These are phyloP conservation scores for Lentinula raphanica DNA, from an alignment of 768 basidiomycete species.

Conservation along the genomic window DNA sequence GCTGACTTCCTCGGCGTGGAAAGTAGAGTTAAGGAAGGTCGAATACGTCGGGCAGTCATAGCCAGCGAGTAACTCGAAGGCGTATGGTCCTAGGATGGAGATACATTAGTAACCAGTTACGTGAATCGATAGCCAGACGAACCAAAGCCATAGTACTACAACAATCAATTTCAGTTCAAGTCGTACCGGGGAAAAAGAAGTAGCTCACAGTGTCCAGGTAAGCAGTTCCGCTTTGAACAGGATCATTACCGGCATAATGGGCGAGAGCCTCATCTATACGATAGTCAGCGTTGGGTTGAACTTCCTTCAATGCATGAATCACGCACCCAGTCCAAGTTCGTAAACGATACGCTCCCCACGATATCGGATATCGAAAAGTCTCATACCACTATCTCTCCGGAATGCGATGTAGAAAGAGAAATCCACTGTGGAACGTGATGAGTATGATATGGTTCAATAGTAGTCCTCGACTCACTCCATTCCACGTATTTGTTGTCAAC, in stretches of 20 bases:
- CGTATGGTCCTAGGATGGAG: constrained; percentile 15
- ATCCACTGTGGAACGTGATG: constrained; percentile 10
- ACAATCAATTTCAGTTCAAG: neutral
- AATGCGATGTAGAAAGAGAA: constrained; percentile 33
- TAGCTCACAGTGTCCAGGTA: constrained; percentile 34
- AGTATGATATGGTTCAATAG: neutral
- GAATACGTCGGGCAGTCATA: constrained; percentile 53
- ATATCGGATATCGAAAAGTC: constrained; percentile 34
- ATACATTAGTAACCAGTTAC: neutral
- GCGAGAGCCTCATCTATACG: neutral
- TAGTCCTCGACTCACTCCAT: constrained; percentile 10
- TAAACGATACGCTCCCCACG: constrained; percentile 46
- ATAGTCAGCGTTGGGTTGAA: neutral
- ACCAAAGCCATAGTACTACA: constrained; percentile 14
- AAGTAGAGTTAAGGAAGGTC: constrained; percentile 45
- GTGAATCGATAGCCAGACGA: neutral
- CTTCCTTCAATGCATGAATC: neutral
- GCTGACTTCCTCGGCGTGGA: constrained; percentile 34
- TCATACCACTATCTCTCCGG: constrained; percentile 48
- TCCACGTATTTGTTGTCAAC: constrained; percentile 13
- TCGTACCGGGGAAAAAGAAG: neutral
- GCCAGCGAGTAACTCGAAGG: constrained; percentile 45
- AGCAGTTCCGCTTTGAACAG: constrained; percentile 45
- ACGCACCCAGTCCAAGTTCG: constrained; percentile 27
- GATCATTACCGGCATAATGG: constrained; percentile 41